phyloP scores from a whole-genome alignment of 2,329 filamentous ascomycete species.

The Aspergillus sclerotialis region DNA sequence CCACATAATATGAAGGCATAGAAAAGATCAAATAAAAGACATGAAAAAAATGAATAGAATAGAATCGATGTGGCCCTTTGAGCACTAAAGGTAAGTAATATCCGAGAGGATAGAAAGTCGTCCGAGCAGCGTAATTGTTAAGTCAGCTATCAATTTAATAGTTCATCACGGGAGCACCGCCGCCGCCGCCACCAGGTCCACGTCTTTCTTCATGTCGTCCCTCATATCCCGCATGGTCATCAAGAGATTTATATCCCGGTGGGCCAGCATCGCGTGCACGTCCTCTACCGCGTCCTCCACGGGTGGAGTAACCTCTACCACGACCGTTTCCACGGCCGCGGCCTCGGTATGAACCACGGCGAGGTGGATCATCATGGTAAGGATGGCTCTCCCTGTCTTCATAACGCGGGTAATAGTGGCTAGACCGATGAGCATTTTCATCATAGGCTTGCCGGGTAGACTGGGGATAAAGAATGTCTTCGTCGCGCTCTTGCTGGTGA shows the following conservation, averaged over 20 bases:
- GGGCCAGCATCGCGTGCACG: conserved; percentile 46
- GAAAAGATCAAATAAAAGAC: too few species aligned
- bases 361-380: conserved; percentile 39
- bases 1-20: too few species aligned
- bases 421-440: conserved; percentile 12
- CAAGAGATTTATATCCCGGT: conserved; percentile 58
- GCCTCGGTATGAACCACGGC: conserved; percentile 24
- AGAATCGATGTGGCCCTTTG: too few species aligned
- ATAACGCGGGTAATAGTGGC: conserved; percentile 21
- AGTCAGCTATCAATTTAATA: too few species aligned
- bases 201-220: conserved; percentile 22
- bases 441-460: conserved; percentile 18
- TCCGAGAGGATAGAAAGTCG: too few species aligned
- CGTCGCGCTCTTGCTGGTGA: conserved; percentile 52
- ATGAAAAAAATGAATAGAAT: too few species aligned
- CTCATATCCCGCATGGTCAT: conserved; percentile 46
- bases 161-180: conserved; percentile 32
- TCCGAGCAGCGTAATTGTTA: too few species aligned
- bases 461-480: conserved; percentile 36
- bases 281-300: conserved; percentile 40
- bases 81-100: too few species aligned
- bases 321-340: conserved; percentile 34
- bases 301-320: conserved; percentile 26
- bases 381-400: conserved; percentile 24
- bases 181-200: conserved; percentile 17